Evolutionary conservation across 2,329 filamentous ascomycete genomes (phyloP).

Genomic region (Chaetomiaceae sp.): DNA sequence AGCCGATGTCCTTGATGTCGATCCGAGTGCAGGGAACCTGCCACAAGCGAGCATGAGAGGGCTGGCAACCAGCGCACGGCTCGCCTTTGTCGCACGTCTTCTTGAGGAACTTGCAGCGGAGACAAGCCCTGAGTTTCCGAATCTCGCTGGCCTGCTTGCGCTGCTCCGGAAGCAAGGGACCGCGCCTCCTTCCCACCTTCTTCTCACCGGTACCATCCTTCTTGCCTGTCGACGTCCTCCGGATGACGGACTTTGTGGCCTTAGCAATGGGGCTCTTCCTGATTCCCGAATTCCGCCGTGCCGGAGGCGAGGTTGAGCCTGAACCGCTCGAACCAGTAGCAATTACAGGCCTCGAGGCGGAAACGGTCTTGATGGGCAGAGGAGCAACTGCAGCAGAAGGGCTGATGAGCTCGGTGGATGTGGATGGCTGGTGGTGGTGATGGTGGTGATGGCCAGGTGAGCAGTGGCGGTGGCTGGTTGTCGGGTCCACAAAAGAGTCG

Average conservation of each 20-base stretch:
- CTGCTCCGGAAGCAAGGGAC: constrained; percentile 87
- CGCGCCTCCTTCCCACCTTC: constrained; percentile 85
- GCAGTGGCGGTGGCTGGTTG: constrained; percentile 56
- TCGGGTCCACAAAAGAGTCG: constrained; percentile 63
- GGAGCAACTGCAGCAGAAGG: constrained; percentile 64
- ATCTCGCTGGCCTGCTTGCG: constrained; percentile 96
- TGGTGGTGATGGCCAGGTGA: constrained; percentile 52
- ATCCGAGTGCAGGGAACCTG: constrained; percentile 97
- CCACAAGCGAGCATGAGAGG: constrained; percentile 91
- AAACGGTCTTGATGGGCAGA: constrained; percentile 61
- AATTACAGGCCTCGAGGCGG: constrained; percentile 57
- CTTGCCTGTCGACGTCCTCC: constrained; percentile 71
- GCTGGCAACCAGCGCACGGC: constrained; percentile 91
- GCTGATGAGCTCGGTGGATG: constrained; percentile 55
- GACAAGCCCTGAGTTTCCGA: constrained; percentile 85
- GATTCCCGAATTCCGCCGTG: constrained; percentile 63
- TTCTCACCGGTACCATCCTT: constrained; percentile 78
- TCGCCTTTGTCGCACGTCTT: constrained; percentile 98
- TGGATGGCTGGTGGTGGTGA: constrained; percentile 40
- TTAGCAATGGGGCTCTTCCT: constrained; percentile 78
- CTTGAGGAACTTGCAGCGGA: constrained; percentile 97
- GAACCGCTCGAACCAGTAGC: constrained; percentile 53
- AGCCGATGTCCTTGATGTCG: constrained; percentile 96
- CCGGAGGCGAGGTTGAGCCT: constrained; percentile 56
- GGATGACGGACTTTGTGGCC: constrained; percentile 76